Base-by-base conservation (phyloP, 495 filamentous ascomycete genomes). In the Penicillium manginii region DNA sequence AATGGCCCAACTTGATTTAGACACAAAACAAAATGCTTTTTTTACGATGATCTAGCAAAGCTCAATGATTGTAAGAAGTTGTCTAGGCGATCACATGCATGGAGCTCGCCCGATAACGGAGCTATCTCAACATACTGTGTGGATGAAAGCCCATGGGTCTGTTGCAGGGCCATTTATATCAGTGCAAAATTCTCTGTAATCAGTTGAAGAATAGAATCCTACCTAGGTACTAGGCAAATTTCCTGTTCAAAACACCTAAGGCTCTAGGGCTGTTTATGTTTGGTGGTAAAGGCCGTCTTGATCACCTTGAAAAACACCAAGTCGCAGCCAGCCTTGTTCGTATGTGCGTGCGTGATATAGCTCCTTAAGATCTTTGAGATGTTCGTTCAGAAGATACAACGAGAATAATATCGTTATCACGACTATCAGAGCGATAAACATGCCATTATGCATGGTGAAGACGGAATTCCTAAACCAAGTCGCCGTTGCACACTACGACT, bases 401-500 rank as follows among this genome's bases (percentile, higher is more conserved):
- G 48, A 50, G 10, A 50, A 50, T 33, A 50, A 7, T 35, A 50
- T 19, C 23, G 15, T n/a, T 19, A 37, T n/a, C 4, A 15, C 26
- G 29, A 17, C 23, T 50, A 33, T 31, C 23, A 50, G 15, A 18
- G 48, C 48, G 22, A 37, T 50, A 5, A 3, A 23, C 5, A 50
- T 29, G 29, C 48, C 48, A 50, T 50, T 50, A n/a, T 50, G 48
- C 48, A 50, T 50, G 23, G 17, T 50, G 48, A 32, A 50, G 12
- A 17, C 15, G 7, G 48, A 33, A 19, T 5, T 7, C 0, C 43
- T n/a, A n/a, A 46, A 21, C 21, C 43, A 46, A 19, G 43, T 15
- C 14, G 17, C 15, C 2, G 21, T 23, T 46, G 43, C 4, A 46
- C 11, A 46, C 43, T 23, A 11, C 17, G 43, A 29, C 43, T 22